phyloP scores from a whole-genome alignment of 1,284 basidiomycete genomes.

The Papiliotrema terrestris region DNA sequence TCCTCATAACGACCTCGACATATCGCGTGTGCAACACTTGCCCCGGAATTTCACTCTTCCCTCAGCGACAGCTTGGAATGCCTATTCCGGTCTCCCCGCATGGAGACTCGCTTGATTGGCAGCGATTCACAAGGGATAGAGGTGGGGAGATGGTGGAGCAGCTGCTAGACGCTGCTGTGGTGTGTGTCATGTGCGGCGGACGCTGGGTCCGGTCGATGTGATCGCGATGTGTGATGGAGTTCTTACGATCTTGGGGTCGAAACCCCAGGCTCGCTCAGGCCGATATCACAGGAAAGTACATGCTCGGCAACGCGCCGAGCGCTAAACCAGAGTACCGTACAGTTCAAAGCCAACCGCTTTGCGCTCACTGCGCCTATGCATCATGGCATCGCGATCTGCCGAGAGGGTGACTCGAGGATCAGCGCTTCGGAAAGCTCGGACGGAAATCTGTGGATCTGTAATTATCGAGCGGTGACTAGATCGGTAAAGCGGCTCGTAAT shows the following conservation, averaged over 20 bases:
- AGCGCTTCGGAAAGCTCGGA: no score
- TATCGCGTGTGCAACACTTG: conserved; percentile 41
- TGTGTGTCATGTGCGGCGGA: conserved; percentile 38
- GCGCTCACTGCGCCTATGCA: no score
- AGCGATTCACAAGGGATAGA: conserved; percentile 7
- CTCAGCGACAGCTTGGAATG: neutral
- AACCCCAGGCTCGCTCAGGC: no score
- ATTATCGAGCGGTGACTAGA: no score
- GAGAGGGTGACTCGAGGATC: no score
- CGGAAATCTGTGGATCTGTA: no score
- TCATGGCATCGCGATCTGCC: no score
- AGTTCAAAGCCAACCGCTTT: no score
- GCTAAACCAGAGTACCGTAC: no score
- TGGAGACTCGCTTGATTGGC: conserved; percentile 15
- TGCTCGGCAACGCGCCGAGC: no score
- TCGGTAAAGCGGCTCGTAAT: conserved; percentile 4
- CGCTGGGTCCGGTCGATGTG: conserved; percentile 35
- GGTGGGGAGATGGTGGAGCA: conserved; percentile 19
- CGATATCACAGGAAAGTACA: no score
- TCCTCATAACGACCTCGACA: conserved; percentile 33
- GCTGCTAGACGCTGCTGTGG: conserved; percentile 26
- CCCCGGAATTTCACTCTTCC: conserved; percentile 35
- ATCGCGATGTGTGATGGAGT: neutral
- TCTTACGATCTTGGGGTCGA: no score
- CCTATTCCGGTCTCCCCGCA: conserved; percentile 14